Evolutionary conservation across 495 filamentous ascomycete species (phyloP), one percentile per base, ranked within the genome.

Genomic region (Pyrenula aspistea): DNA sequence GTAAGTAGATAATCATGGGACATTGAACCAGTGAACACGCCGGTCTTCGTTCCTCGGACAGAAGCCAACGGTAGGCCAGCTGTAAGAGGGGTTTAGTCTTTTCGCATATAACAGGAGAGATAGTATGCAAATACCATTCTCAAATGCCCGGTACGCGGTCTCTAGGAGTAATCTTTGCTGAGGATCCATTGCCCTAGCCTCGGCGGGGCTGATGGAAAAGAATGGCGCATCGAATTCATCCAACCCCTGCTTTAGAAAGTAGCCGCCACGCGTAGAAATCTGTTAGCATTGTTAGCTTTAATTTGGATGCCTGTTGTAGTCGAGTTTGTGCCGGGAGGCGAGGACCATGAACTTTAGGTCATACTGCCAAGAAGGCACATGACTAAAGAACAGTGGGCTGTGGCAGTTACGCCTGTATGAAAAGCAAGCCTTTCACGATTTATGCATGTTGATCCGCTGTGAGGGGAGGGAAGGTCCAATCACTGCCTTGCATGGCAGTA

Each of bases 141-240:
- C 81, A 23, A 84, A 62, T 1, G 79, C 80, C 57, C 77, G 75
- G 59, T 81, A 84, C 2, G 77, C 71, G 8, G 73, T 72, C 60
- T 84, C 80, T 22, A 85, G 70, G 12, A 74, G 56, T 51, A 80
- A 58, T 15, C 81, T 68, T 51, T 81, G 78, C 64, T 78, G 75
- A 0, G 81, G 82, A 61, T 85, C 81, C 49, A 83, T 81, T 24
- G 77, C 71, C 21, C 68, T 70, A 2, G 80, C 79, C 60, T 83
- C 82, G 10, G 67, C 65, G 0, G 74, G 68, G 0, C 67, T 69
- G 59, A 83, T 73, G 54, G 68, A 71, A 67, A 83, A 85, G 56
- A 70, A 69, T 10, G 67, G 59, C 0, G 70, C 67, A 60, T 77
- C 74, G 51, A 77, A 79, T 0, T 47, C 49, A 1, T 53, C 59